phyloP scores from a whole-genome alignment of 2,329 filamentous ascomycete species.

The Fusarium pseudocircinatum region DNA sequence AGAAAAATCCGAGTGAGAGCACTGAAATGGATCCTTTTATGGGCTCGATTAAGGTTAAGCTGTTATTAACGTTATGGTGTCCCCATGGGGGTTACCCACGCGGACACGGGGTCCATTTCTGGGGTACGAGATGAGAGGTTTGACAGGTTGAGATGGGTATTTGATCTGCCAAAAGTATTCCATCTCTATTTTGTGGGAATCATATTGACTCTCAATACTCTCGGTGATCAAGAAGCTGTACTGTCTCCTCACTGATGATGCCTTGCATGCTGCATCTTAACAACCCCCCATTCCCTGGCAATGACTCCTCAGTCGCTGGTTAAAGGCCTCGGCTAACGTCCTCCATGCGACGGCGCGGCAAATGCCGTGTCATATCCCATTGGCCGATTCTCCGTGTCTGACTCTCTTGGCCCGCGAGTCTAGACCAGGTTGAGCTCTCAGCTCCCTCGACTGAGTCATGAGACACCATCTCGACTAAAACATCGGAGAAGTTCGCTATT shows the following conservation, averaged over 20 bases:
- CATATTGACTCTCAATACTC: fast-evolving
- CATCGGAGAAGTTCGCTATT: neutral
- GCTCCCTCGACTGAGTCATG: conserved; percentile 3
- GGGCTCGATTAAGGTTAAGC: conserved; percentile 10
- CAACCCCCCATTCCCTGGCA: neutral
- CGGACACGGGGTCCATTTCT: conserved; percentile 5
- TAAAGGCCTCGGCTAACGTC: conserved; percentile 12
- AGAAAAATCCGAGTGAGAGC: neutral
- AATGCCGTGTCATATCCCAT: neutral
- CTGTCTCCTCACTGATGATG: neutral
- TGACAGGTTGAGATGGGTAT: neutral
- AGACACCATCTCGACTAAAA: neutral
- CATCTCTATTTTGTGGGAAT: neutral
- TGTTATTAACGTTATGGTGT: conserved; percentile 4
- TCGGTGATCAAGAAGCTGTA: fast-evolving
- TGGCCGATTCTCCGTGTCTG: neutral
- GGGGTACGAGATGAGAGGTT: conserved; percentile 3
- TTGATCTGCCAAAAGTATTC: neutral
- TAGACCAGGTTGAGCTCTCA: neutral
- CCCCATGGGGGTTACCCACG: conserved; percentile 12
- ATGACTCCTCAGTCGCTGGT: neutral
- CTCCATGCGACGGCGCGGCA: neutral
- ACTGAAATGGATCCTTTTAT: neutral
- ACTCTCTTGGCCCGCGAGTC: conserved; percentile 10
- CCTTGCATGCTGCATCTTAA: neutral